Base-by-base conservation (phyloP, 768 basidiomycete species). In the Rhizopogon rudus region DNA sequence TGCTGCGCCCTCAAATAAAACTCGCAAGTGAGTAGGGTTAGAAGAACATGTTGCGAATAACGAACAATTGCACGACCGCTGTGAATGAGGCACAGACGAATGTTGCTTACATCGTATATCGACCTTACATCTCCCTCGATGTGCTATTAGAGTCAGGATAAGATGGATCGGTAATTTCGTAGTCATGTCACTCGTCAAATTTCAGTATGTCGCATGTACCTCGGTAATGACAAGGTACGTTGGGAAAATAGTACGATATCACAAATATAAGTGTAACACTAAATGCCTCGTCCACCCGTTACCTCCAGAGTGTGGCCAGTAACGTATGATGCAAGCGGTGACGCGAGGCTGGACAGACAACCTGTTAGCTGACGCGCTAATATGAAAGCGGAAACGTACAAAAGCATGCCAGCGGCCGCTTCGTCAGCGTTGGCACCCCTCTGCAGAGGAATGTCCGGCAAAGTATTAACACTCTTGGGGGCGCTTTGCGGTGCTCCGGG, bases 241-340 rank as follows among this genome's bases (percentile, higher is more conserved):
- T 8, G 9, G 6, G 35, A n/a, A 20, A 33, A 54, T 43, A 6
- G 20, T 25, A 45, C 51, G 29, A 5, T 8, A 20, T 20, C 28
- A 20, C 44, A 40, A 14, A 44, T 33, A 44, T 33, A 3, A 53
- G 35, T 8, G 16, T 10, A 53, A 41, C 33, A 53, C 70, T 68
- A 89, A 53, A 91, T 91, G 40, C 88, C 88, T 52, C 77, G 76
- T 41, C 91, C 91, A 35, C 91, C 91, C 39, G 91, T 92, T 20
- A 89, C 87, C 68, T 91, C 89, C 52, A 93, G 74, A 13, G 88
- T 91, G 70, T 92, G 91, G 6, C 91, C 91, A 45, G 80, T 82
- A 53, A 93, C 85, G 65, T 88, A 93, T 3, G 86, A 82, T 13
- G 89, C 87, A 22, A 93, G 73, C 9, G 88, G 88, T 13, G 87